Percentiles rank a stretch among this genome's conserved stretches.
Conservation (phyloP, 2,329 filamentous ascomycete species). For the Trichophyton benhamiae region DNA sequence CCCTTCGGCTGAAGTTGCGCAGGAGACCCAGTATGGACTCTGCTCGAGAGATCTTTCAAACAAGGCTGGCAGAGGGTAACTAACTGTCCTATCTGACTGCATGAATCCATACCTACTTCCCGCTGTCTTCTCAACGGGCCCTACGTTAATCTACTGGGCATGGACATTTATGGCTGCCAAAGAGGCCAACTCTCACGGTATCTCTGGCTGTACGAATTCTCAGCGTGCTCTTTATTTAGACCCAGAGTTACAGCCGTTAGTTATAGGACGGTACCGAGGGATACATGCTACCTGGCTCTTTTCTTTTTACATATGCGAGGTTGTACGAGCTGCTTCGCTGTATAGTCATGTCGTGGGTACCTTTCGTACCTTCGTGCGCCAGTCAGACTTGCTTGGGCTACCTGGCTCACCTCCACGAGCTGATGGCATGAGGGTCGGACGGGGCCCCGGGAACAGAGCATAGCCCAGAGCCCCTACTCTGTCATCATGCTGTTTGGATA, state of each 20-base stretch:
- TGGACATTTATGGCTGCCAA: too few species aligned
- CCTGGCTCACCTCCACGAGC: not conserved
- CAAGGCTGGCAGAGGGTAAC: not conserved
- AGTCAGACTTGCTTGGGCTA: not conserved
- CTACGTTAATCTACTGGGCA: too few species aligned
- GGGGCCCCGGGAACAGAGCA: not conserved
- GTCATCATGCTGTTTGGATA: too few species aligned
- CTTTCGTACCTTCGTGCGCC: not conserved
- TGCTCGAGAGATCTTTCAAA: not conserved
- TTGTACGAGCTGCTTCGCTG: constrained; percentile 1
- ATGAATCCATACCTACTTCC: too few species aligned
- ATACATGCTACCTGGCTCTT: not conserved
- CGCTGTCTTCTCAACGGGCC: too few species aligned
- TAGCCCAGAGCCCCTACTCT: not conserved
- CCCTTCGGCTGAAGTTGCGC: not conserved
- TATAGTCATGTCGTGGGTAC: not conserved
- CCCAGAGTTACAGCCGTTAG: not conserved
- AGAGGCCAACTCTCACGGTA: too few species aligned
- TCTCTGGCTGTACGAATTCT: not conserved
- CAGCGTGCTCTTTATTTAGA: too few species aligned
- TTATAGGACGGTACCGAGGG: not conserved
- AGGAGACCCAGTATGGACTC: not conserved
- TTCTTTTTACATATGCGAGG: not conserved
- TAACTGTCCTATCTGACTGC: too few species aligned
- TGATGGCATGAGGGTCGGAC: not conserved